Base-by-base conservation (phyloP, 1,284 basidiomycete species). In the Boletellus sp. region DNA sequence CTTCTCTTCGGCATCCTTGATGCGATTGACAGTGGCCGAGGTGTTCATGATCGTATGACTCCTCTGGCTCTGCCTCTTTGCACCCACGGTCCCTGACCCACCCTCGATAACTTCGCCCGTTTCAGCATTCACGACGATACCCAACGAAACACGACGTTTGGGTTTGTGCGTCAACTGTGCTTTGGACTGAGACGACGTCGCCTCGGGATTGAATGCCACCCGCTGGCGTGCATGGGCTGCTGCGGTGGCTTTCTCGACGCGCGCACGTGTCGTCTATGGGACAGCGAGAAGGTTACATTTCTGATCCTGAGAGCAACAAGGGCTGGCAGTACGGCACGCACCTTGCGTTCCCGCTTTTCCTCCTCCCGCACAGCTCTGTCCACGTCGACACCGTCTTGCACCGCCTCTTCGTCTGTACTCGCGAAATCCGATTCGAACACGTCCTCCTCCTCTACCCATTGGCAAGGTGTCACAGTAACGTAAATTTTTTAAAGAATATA, bases 371-470 rank as follows among this genome's bases (percentile, higher is more conserved):
- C 69, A 29, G 69, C 69, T 37, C 68, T 74, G 58, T 90, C 87
- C 2, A 70, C 72, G 19, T 78, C 77, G 8, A 68, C 61, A 5
- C 78, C 77, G 22, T 77, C 77, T 41, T 77, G 73, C 0, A 59
- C 69, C 25, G 73, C 78, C 53, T 88, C 87, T 47, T 87, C 84
- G 44, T 89, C 88, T 1, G 87, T 91, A 51, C 84, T 88, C 50
- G 80, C 82, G 56, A 91, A 91, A 61, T 91, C 89, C 13, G 83
- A 87, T 50, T 77, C 87, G 52, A 88, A 88, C 8, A 83, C 63
- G 57, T 91, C 88, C 50, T 86, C 80, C 62, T 91, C 87, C 41
- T 85, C 88, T 87, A 53, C 23, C 29, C 4, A 19, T 17, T 25
- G 13, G 8, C 32, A 21, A 25, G 32, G 7, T 9, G 6, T 4